Evolutionary conservation across 106 monocot species (phyloP).

Genomic region (Dioscorea alata): DNA sequence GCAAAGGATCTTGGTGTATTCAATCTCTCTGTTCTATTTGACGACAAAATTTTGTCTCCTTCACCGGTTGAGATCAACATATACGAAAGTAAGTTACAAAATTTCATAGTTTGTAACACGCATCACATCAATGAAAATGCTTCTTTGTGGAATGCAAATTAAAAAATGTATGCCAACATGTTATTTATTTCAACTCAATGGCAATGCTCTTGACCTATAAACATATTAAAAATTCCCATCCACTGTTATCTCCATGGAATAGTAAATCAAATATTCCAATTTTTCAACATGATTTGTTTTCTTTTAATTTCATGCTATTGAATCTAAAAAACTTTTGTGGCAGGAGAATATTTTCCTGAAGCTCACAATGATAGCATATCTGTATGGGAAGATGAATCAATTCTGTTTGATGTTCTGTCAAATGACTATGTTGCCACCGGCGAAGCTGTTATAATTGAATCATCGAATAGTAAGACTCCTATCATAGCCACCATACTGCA

Average conservation of each 20-base stretch:
- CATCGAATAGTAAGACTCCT: conserved; percentile 42
- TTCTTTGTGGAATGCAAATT: too few relatives aligned
- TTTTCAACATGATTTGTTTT: neutral
- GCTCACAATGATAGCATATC: conserved; percentile 61
- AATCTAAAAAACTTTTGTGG: conserved; percentile 2
- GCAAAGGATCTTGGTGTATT: conserved; percentile 48
- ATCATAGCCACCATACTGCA: too few relatives aligned
- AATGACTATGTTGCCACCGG: conserved; percentile 66
- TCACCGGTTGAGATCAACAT: conserved; percentile 71
- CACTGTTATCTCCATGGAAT: too few relatives aligned
- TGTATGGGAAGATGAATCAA: conserved; percentile 90
- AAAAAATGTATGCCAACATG: too few relatives aligned
- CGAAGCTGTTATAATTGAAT: conserved; percentile 32
- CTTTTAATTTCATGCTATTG: neutral
- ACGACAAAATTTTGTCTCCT: conserved; percentile 48
- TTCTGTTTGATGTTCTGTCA: conserved; percentile 63
- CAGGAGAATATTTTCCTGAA: conserved; percentile 74
- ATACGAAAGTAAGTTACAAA: conserved; percentile 47
- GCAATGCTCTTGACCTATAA: too few relatives aligned
- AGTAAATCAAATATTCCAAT: too few relatives aligned
- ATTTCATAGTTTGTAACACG: neutral
- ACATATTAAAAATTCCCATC: too few relatives aligned
- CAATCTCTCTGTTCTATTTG: conserved; percentile 62
- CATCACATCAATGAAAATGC: neutral
- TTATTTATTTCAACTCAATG: too few relatives aligned